Conservation (phyloP, 306 rosid species). For the Purshia tridentata region DNA sequence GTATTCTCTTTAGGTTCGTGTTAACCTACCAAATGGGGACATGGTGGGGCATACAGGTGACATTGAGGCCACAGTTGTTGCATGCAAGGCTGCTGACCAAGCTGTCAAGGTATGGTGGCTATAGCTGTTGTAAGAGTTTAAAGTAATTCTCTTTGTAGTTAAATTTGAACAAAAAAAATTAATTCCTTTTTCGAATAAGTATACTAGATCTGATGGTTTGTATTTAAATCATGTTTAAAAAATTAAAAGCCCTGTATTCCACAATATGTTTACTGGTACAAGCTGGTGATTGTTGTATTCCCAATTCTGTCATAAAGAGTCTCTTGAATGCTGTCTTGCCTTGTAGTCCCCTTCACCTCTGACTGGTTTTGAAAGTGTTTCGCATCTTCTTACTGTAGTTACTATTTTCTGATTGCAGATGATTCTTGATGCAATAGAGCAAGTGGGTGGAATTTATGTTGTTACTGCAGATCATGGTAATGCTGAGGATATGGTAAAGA, state of each 20-base stretch:
- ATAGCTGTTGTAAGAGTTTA: not conserved
- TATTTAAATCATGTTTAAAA: not conserved
- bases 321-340: not conserved
- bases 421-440: constrained; percentile 82
- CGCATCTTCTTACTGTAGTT: not conserved
- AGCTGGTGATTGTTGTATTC: not conserved
- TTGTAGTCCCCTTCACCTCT: not conserved
- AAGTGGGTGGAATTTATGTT: constrained; percentile 93
- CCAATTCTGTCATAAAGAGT: not conserved
- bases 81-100: constrained; percentile 94
- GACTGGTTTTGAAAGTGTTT: not conserved
- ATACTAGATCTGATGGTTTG: not conserved
- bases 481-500: constrained; percentile 98
- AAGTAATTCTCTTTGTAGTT: not conserved
- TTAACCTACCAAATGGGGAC: constrained; percentile 95
- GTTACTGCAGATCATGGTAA: constrained; percentile 99
- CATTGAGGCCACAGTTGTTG: constrained; percentile 87
- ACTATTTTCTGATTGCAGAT: constrained; percentile 48
- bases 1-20: constrained; percentile 63
- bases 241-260: not conserved
- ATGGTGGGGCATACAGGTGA: constrained; percentile 99
- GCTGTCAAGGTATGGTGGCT: constrained; percentile 74
- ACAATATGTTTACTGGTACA: not conserved
- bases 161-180: not conserved
- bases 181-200: not conserved